Base-by-base conservation (phyloP, 164 flowering plant species). In the Nymphaea colorata region DNA sequence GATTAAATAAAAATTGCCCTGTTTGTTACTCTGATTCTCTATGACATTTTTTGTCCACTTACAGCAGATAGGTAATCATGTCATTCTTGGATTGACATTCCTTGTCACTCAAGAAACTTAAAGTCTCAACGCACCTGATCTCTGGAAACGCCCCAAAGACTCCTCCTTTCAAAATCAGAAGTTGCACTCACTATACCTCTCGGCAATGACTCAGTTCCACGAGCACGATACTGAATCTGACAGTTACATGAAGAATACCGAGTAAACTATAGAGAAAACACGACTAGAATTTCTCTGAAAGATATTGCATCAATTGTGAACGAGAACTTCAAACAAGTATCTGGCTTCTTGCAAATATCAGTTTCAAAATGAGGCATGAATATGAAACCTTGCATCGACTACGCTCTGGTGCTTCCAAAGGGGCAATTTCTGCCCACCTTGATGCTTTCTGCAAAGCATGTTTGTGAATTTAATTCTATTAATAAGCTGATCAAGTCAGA, bases 151-250 rank as follows among this genome's bases (percentile, higher is more conserved):
- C 85, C 86, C 96, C 92, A 94, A 61, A 91, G 79, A 14, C 90
- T 92, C 17, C 79, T 84, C 92, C 84, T 80, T 76, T 90, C 89
- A 79, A 90, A 74, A 82, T 91, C 84, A 15, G 96, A 88, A 47
- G 82, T 79, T 70, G 69, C 69, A 41, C 78, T 69, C 69, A 94
- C 76, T 64, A 94, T 91, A 69, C 96, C 96, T 79, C 78, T 69
- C 4, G 99, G 99, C 72, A 91, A 81, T 64, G 82, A 76, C 73
- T 87, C 92, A 70, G 82, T 88, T 11, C 99, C 96, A 59, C 64
- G 59, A 62, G 91, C 85, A 76, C 79, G 79, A 79, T 88, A 84
- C 43, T 75, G 84, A 44, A 71, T 74, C 97, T 93, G 70, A 64
- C 65, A 73, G 7, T 68, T 44, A 64, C 5, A 60, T 43, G 70